A percentile compares a stretch with the other conserved stretches of the same genome.
phyloP scores from a whole-genome alignment of 2,329 filamentous ascomycete genomes.

The Aspergillus awamori region DNA sequence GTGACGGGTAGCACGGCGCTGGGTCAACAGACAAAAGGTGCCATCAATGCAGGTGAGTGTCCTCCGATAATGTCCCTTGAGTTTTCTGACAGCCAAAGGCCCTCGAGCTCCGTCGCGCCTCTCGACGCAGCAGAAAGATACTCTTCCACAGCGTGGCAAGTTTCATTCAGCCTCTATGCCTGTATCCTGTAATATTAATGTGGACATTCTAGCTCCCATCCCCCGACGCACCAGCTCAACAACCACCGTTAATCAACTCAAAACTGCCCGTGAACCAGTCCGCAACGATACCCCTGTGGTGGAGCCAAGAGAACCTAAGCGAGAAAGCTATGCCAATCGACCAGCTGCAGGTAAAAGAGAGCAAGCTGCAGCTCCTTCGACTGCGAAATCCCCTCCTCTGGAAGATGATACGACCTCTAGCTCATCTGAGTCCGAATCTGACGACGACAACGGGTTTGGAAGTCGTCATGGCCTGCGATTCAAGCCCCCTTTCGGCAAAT shows the following conservation, averaged over 20 bases:
- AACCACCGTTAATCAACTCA: conserved; percentile 35
- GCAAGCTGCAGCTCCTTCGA: conserved; percentile 22
- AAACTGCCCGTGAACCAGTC: conserved; percentile 25
- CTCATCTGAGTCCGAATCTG: conserved; percentile 35
- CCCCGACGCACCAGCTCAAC: conserved; percentile 35
- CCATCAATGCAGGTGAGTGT: conserved; percentile 8
- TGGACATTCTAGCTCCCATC: conserved; percentile 16
- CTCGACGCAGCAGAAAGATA: conserved; percentile 41
- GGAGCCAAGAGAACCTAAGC: conserved; percentile 29
- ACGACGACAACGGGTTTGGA: conserved; percentile 30
- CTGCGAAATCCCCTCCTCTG: conserved; percentile 35
- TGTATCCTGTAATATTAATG: background rate
- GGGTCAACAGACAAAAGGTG: conserved; percentile 33
- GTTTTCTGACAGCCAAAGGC: conserved; percentile 27
- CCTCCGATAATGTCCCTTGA: background rate
- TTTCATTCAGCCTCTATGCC: background rate
- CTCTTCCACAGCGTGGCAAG: conserved; percentile 31
- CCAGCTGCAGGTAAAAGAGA: conserved; percentile 31
- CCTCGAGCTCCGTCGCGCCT: conserved; percentile 45
- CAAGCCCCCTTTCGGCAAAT: conserved; percentile 44
- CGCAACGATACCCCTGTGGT: conserved; percentile 29
- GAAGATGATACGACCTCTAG: conserved; percentile 40
- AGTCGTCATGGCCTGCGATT: conserved; percentile 33
- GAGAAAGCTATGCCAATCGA: conserved; percentile 27
- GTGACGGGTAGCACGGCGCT: conserved; percentile 46